Evolutionary conservation across 371 early-diverging fungal genomes (phyloP).

Genomic region (Syncephalis plumigaleata): DNA sequence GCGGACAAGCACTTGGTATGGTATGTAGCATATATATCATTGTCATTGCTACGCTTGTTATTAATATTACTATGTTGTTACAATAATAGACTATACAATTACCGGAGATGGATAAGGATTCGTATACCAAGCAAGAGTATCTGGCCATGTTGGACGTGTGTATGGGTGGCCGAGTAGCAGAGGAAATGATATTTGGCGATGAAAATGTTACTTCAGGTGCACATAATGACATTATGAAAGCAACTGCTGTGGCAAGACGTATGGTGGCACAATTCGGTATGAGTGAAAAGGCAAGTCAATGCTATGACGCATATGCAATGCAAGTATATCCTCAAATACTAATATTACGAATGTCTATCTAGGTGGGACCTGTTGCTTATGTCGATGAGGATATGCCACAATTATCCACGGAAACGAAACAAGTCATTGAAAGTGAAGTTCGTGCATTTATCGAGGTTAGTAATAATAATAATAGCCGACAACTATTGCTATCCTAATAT

Average conservation of each 20-base stretch:
- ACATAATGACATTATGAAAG: conserved; percentile 77
- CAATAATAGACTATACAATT: conserved; percentile 60
- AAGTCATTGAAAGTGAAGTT: conserved; percentile 72
- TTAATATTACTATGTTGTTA: too few relatives aligned
- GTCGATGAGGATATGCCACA: conserved; percentile 48
- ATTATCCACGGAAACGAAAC: conserved; percentile 54
- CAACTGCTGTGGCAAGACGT: conserved; percentile 73
- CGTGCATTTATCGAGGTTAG: conserved; percentile 44
- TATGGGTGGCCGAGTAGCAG: conserved; percentile 95
- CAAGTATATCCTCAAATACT: conserved; percentile 47
- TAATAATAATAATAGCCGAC: background rate
- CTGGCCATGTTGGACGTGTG: conserved; percentile 85
- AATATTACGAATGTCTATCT: conserved; percentile 31
- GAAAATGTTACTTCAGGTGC: conserved; percentile 94
- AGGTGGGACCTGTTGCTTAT: conserved; percentile 20
- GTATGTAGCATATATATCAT: too few relatives aligned
- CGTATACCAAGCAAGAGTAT: conserved; percentile 65
- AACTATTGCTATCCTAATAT: background rate
- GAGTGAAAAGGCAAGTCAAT: conserved; percentile 80
- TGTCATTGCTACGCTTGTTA: too few relatives aligned
- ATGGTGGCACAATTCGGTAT: conserved; percentile 92
- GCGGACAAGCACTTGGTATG: conserved; percentile 82
- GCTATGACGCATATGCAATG: too few relatives aligned
- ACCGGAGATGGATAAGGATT: conserved; percentile 86
- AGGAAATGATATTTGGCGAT: conserved; percentile 82